Evolutionary conservation across 1,284 basidiomycete species (phyloP).

Genomic region (Stygiomarasmius scandens): DNA sequence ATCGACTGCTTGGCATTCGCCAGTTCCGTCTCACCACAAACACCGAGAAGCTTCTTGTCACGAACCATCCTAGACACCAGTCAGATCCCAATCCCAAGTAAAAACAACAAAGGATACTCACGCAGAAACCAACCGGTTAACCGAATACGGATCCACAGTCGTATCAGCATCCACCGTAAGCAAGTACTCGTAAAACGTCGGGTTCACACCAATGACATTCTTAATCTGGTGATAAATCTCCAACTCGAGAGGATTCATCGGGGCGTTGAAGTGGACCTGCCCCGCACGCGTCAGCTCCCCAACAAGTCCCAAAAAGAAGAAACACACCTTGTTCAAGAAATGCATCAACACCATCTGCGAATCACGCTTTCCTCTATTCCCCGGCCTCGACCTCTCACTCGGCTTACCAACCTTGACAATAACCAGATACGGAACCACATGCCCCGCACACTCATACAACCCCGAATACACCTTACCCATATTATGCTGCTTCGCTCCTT

Average conservation of each 20-base stretch:
- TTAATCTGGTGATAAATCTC: conserved; percentile 99
- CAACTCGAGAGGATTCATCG: conserved; percentile 96
- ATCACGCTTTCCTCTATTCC: conserved; percentile 96
- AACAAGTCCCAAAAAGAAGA: not conserved
- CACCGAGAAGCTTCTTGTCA: conserved; percentile 92
- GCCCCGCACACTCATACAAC: conserved; percentile 91
- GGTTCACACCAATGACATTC: conserved; percentile 99
- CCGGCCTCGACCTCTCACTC: conserved; percentile 88
- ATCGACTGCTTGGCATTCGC: conserved; percentile 91
- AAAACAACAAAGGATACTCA: conserved; percentile 44
- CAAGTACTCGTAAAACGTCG: conserved; percentile 96
- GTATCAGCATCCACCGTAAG: conserved; percentile 99
- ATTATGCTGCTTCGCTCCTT: conserved; percentile 95
- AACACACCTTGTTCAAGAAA: conserved; percentile 89
- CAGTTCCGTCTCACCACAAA: conserved; percentile 92
- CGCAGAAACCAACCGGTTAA: conserved; percentile 92
- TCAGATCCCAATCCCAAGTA: not conserved
- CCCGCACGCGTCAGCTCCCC: conserved; percentile 4
- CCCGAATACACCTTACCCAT: conserved; percentile 99
- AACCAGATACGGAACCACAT: conserved; percentile 96
- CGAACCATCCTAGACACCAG: conserved; percentile 78
- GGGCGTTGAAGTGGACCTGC: conserved; percentile 93
- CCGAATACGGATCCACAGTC: conserved; percentile 81
- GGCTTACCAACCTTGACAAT: conserved; percentile 98
- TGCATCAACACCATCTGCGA: conserved; percentile 97